A percentile compares a stretch with the other conserved stretches of the same genome.
phyloP scores from a whole-genome alignment of 1,284 basidiomycete genomes.

The Wolfiporia cocos region DNA sequence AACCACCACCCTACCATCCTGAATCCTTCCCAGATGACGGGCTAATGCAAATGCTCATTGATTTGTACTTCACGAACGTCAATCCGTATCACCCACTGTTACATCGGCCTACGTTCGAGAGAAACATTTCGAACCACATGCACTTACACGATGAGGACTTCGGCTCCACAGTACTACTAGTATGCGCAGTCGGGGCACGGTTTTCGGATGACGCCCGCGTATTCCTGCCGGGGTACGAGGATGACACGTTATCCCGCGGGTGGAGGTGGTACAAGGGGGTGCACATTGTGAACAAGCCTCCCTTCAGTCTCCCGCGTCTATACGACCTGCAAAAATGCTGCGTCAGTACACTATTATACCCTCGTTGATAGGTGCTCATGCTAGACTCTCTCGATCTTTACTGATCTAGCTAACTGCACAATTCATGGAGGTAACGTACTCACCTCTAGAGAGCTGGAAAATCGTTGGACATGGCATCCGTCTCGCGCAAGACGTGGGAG shows the following conservation, averaged over 20 bases:
- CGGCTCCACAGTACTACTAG: conserved; percentile 40
- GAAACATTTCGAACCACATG: conserved; percentile 45
- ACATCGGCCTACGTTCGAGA: conserved; percentile 72
- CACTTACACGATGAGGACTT: conserved; percentile 45
- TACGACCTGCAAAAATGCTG: conserved; percentile 68
- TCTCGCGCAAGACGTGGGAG: conserved; percentile 61
- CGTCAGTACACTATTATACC: conserved; percentile 24
- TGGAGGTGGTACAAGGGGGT: conserved; percentile 75
- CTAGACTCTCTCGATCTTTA: not conserved
- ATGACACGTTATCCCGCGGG: conserved; percentile 47
- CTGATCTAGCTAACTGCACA: conserved; percentile 7
- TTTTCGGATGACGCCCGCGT: conserved; percentile 54
- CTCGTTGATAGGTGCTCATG: not conserved
- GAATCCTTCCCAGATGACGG: conserved; percentile 57
- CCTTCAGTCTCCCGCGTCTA: conserved; percentile 54
- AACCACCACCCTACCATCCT: conserved; percentile 18
- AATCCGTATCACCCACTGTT: conserved; percentile 69
- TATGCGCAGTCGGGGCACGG: conserved; percentile 47
- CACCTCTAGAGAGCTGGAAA: conserved; percentile 67
- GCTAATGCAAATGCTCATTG: conserved; percentile 54
- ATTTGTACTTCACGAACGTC: conserved; percentile 60
- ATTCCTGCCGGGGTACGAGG: conserved; percentile 34
- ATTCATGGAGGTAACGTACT: conserved; percentile 52
- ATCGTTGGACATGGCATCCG: conserved; percentile 68
- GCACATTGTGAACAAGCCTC: conserved; percentile 40